These are phyloP conservation scores for Phalaenopsis equestris DNA, from an alignment of 106 monocot genomes.

Conservation along the genomic window DNA sequence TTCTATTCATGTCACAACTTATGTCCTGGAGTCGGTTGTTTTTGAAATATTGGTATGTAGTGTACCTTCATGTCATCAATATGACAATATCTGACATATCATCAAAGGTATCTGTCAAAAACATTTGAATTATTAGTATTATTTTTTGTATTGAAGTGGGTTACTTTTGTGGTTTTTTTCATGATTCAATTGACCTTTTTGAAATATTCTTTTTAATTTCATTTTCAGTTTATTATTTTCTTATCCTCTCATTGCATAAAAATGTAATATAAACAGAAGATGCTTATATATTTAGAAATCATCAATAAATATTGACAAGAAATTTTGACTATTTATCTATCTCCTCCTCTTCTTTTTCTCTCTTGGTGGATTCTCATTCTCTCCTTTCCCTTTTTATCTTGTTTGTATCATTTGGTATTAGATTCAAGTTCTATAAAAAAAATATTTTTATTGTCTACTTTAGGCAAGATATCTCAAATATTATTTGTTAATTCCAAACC, in stretches of 20 bases:
- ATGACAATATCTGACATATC: neutral
- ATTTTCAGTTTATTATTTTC: neutral
- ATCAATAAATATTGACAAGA: neutral
- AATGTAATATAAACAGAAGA: neutral
- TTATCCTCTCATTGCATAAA: neutral
- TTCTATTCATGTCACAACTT: neutral
- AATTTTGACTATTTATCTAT: neutral
- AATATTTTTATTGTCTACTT: neutral
- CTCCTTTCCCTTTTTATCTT: neutral
- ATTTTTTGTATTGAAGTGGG: neutral
- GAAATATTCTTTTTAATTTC: neutral
- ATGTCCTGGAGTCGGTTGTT: neutral
- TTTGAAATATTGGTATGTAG: neutral
- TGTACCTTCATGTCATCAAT: neutral
- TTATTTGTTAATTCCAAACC: neutral
- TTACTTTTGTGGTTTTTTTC: neutral
- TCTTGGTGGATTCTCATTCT: neutral
- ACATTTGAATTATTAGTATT: too few relatives aligned
- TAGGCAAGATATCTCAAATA: neutral
- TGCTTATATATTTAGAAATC: neutral
- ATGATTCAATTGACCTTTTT: neutral
- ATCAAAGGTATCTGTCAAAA: neutral
- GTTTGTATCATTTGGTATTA: neutral
- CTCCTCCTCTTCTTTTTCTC: neutral
- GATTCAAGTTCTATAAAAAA: neutral